A percentile compares a stretch with the other conserved stretches of the same genome.
Evolutionary conservation across 2,329 filamentous ascomycete species (phyloP).

Genomic region (Aspergillus arachidicola): DNA sequence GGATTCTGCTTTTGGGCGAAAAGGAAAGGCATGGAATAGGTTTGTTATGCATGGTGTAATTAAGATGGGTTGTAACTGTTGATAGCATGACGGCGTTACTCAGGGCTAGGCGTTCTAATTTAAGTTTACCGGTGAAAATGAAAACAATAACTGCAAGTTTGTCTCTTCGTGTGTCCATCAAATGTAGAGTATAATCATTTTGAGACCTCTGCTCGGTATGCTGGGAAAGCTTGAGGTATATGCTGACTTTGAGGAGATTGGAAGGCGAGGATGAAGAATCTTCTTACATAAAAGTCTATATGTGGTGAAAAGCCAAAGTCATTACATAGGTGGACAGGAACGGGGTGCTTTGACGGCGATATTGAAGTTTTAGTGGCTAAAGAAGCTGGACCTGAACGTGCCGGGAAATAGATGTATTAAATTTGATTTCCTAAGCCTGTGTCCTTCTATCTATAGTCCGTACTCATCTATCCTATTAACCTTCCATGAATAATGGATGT

Average conservation of each 20-base stretch:
- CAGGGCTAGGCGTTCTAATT: background rate
- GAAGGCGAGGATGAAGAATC: too few relatives aligned
- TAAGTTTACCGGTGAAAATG: background rate
- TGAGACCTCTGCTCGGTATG: too few relatives aligned
- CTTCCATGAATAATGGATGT: background rate
- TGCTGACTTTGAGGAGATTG: background rate
- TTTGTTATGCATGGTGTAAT: background rate
- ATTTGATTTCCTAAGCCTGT: background rate
- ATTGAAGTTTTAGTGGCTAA: background rate
- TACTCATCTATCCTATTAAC: background rate
- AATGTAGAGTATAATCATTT: too few relatives aligned
- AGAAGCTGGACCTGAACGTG: accelerated
- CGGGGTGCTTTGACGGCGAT: too few relatives aligned
- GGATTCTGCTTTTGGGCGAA: background rate
- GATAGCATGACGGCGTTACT: background rate
- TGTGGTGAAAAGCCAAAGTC: accelerated
- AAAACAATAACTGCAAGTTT: background rate
- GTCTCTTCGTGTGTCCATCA: background rate
- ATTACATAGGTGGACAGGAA: too few relatives aligned
- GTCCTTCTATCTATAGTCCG: background rate
- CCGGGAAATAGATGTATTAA: background rate
- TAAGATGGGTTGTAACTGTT: background rate
- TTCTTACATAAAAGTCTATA: accelerated
- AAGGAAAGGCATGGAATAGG: background rate
- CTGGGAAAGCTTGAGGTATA: background rate